Evolutionary conservation across 78 protist genomes (phyloP).

Genomic region (Isochrysis galbana): DNA sequence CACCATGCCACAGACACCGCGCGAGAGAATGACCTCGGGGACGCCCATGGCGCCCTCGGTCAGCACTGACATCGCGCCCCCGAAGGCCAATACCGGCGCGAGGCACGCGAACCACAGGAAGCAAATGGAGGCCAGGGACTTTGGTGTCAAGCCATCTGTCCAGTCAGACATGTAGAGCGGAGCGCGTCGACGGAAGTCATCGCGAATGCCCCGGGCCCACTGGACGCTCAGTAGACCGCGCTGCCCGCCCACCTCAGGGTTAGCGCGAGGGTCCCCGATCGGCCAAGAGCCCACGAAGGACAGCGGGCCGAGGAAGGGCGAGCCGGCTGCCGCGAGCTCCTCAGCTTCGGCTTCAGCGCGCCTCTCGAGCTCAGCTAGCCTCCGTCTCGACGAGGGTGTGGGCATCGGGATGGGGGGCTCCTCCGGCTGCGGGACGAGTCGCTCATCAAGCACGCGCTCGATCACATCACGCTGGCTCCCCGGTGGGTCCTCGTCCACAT

Average conservation of each 20-base stretch:
- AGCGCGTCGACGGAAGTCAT: not conserved
- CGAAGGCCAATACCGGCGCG: slow-evolving; percentile 23
- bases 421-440: not conserved
- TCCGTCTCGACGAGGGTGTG: not conserved
- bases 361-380: not conserved
- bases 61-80: not conserved
- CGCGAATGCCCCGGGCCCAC: not conserved
- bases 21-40: not conserved
- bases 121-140: not conserved
- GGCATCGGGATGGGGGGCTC: not conserved
- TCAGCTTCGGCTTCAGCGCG: not conserved
- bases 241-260: not conserved
- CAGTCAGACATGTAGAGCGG: not conserved
- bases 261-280: not conserved
- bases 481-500: not conserved
- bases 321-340: not conserved
- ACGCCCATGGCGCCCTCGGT: slow-evolving; percentile 17
- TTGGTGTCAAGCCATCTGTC: not conserved
- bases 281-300: not conserved
- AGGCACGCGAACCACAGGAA: slow-evolving; percentile 3
- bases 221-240: not conserved
- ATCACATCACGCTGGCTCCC: not conserved
- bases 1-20: slow-evolving; percentile 11
- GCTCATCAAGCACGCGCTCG: not conserved
- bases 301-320: not conserved